A percentile compares a stretch with the other conserved stretches of the same genome.
Conservation (phyloP, 2,329 filamentous ascomycete genomes). For the Colletotrichum sojae region DNA sequence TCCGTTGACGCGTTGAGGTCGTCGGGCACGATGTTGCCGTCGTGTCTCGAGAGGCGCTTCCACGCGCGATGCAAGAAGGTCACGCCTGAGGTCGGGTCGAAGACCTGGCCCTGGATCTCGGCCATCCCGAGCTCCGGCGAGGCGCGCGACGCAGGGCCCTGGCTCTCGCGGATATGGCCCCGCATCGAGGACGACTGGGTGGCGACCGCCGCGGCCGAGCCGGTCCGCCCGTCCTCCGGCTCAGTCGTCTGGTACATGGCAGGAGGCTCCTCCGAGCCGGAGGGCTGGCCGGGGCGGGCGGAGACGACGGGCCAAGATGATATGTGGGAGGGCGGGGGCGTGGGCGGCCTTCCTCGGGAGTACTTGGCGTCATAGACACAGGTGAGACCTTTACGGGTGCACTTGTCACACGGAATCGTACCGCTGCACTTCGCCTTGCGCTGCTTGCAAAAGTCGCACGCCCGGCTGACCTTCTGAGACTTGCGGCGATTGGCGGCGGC, state of each 20-base stretch:
- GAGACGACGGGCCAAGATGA: constrained; percentile 23
- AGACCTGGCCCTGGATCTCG: constrained; percentile 66
- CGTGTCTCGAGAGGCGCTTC: constrained; percentile 63
- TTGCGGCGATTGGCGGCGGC: constrained; percentile 42
- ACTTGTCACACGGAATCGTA: constrained; percentile 51
- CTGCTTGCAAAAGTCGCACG: constrained; percentile 56
- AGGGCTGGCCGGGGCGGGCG: not conserved
- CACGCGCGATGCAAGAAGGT: constrained; percentile 70
- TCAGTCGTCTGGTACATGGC: constrained; percentile 27
- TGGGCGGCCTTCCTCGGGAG: constrained; percentile 51
- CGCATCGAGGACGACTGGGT: not conserved
- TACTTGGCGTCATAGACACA: constrained; percentile 52
- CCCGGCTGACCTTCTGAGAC: constrained; percentile 52
- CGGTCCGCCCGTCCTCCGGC: not conserved
- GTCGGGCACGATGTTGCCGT: constrained; percentile 47
- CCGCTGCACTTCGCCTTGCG: constrained; percentile 56
- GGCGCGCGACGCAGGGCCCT: constrained; percentile 42
- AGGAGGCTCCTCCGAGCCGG: constrained; percentile 26
- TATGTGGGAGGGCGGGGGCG: constrained; percentile 48
- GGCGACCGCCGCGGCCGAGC: not conserved
- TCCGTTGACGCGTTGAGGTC: constrained; percentile 45
- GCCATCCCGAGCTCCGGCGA: constrained; percentile 50
- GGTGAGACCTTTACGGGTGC: constrained; percentile 44
- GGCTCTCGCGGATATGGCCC: constrained; percentile 27
- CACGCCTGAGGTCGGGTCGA: constrained; percentile 69